Percentiles rank a stretch among this genome's conserved stretches.
Conservation (phyloP, 441 rosid species). For the Syzygium syzygioides region DNA sequence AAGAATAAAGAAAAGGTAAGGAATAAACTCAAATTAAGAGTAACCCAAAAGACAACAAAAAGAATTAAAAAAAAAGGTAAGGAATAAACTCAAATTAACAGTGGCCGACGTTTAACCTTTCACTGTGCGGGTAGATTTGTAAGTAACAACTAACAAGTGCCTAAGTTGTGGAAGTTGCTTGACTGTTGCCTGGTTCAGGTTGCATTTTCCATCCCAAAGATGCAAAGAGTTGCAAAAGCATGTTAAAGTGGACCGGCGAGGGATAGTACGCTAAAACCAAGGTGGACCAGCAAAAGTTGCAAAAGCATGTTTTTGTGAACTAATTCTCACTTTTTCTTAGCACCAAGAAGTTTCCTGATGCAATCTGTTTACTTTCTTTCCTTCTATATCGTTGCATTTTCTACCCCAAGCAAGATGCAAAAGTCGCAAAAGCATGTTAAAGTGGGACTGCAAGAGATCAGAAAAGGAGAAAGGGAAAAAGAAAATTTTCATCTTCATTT, state of each 20-base stretch:
- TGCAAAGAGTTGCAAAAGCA: too few species aligned
- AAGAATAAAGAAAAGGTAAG: neutral
- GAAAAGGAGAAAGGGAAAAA: neutral
- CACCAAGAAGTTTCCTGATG: neutral
- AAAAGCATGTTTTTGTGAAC: too few species aligned
- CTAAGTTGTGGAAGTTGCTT: neutral
- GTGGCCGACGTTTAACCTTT: neutral
- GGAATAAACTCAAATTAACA: neutral
- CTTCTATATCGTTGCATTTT: neutral
- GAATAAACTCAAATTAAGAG: neutral
- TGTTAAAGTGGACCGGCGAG: neutral
- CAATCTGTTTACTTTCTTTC: neutral
- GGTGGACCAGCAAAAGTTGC: neutral
- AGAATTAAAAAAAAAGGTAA: neutral
- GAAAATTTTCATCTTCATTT: neutral
- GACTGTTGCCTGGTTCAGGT: too few species aligned
- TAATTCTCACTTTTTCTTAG: neutral
- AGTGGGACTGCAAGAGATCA: neutral
- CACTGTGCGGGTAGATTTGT: neutral
- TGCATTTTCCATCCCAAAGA: too few species aligned
- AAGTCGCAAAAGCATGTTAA: neutral
- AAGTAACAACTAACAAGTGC: neutral
- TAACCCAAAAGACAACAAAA: neutral
- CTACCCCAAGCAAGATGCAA: neutral
- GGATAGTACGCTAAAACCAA: too few species aligned